phyloP scores from a whole-genome alignment of 176 grass and related monocot genomes.

The Sorghum bicolor region DNA sequence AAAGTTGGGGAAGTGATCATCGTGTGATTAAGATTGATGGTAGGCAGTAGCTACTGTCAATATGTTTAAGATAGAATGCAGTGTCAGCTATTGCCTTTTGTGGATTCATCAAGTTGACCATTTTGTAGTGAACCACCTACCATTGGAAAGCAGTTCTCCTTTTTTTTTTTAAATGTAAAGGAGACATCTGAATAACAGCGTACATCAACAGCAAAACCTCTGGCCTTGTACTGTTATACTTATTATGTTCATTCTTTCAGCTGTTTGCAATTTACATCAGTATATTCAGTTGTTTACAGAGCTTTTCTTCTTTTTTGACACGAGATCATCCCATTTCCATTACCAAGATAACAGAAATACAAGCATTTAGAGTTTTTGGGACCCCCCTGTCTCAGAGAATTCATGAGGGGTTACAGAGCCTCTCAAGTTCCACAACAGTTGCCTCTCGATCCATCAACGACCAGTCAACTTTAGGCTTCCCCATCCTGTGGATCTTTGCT shows the following conservation, averaged over 20 bases:
- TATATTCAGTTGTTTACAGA: background rate
- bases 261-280: background rate
- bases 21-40: background rate
- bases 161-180: background rate
- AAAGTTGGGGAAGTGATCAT: background rate
- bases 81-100: background rate
- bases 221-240: background rate
- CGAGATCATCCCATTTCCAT: background rate
- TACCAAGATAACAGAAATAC: background rate
- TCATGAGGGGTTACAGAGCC: background rate
- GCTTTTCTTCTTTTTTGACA: background rate
- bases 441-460: background rate
- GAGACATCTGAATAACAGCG: conserved; percentile 2
- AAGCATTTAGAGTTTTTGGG: background rate
- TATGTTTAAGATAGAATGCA: conserved; percentile 20
- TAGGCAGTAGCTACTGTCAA: conserved; percentile 11
- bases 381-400: background rate
- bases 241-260: conserved; percentile 9
- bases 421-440: background rate
- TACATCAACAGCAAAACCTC: background rate
- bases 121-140: background rate
- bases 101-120: conserved; percentile 1
- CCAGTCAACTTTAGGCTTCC: background rate
- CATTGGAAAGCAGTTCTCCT: background rate
- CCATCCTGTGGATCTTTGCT: background rate